These are phyloP conservation scores for Anisodus acutangulus DNA, from an alignment of 257 asterid species.

Conservation along the genomic window DNA sequence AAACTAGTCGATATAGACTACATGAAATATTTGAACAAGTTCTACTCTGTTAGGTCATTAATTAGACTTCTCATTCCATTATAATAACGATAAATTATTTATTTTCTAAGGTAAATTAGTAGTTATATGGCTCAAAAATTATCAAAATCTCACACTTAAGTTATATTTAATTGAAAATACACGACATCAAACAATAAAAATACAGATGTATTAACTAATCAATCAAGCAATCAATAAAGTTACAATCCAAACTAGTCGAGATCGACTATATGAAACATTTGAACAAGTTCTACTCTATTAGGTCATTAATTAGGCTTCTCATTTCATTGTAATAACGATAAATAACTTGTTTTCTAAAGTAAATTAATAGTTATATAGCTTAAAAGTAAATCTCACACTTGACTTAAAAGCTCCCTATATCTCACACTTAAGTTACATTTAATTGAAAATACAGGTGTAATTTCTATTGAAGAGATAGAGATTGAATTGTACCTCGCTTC, in stretches of 20 bases:
- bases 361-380: background rate
- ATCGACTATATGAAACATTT: too few relatives aligned
- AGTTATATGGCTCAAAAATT: too few relatives aligned
- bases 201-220: too few relatives aligned
- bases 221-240: background rate
- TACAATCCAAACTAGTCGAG: background rate
- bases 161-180: too few relatives aligned
- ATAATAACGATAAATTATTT: too few relatives aligned
- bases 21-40: background rate
- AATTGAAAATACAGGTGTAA: too few relatives aligned
- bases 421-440: background rate
- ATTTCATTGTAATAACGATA: background rate
- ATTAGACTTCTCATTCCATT: background rate
- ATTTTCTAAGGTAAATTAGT: too few relatives aligned
- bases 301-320: background rate
- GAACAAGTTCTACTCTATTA: background rate
- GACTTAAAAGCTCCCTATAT: too few relatives aligned
- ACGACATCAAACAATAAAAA: too few relatives aligned
- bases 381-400: background rate
- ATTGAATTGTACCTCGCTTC: conserved; percentile 57
- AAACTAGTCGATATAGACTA: background rate
- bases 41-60: background rate
- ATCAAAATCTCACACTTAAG: too few relatives aligned
- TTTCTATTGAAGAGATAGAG: background rate
- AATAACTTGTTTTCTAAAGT: background rate